These are phyloP conservation scores for Magnusiomyces suaveolens DNA, from an alignment of 1,139 yeast species.

Conservation along the genomic window DNA sequence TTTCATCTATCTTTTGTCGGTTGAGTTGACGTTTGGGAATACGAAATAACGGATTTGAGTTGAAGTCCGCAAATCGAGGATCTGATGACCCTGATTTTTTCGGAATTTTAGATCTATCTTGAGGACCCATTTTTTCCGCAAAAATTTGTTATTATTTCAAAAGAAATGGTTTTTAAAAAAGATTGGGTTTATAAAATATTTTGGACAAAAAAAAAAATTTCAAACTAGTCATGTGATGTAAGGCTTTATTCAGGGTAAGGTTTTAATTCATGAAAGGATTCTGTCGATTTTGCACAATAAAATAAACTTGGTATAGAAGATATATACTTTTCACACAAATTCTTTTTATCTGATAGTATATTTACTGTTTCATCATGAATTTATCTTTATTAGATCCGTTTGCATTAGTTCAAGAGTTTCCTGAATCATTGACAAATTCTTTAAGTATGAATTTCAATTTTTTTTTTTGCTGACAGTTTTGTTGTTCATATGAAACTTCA, in stretches of 20 bases:
- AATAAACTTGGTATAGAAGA: too few relatives aligned
- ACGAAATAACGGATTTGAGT: constrained; percentile 81
- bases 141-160: too few relatives aligned
- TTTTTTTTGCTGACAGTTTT: too few relatives aligned
- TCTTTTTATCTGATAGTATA: too few relatives aligned
- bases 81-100: constrained; percentile 38
- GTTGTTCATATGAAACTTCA: too few relatives aligned
- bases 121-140: neutral
- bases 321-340: neutral
- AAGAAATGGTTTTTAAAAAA: neutral
- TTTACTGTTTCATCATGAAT: constrained; percentile 43
- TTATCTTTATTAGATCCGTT: constrained; percentile 85
- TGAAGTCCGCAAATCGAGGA: constrained; percentile 68
- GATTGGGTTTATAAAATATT: neutral
- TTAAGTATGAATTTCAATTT: too few relatives aligned
- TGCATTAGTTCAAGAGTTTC: constrained; percentile 70
- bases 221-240: neutral
- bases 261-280: too few relatives aligned
- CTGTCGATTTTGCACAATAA: too few relatives aligned
- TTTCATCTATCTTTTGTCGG: constrained; percentile 73
- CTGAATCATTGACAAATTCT: constrained; percentile 67
- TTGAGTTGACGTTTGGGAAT: constrained; percentile 60
- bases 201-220: neutral
- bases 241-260: neutral
- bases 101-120: neutral